phyloP scores from a whole-genome alignment of 441 rosid species.

The Jatropha multifida region DNA sequence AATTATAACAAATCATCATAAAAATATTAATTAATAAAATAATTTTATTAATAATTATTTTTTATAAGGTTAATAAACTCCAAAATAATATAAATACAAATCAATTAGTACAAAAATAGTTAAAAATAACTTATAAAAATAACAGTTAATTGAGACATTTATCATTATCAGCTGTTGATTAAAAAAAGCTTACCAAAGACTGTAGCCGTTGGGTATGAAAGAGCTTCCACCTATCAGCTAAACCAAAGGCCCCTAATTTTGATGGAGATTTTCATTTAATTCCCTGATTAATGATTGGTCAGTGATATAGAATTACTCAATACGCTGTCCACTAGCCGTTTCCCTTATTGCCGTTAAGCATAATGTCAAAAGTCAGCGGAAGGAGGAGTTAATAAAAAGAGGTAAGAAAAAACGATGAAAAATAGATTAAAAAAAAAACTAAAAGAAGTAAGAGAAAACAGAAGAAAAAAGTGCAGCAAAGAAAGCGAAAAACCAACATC shows the following conservation, averaged over 20 bases:
- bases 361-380: slow-evolving; percentile 24
- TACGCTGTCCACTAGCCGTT: slow-evolving; percentile 10
- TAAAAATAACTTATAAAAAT: too few relatives aligned
- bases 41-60: too few relatives aligned
- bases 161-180: too few relatives aligned
- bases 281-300: neutral
- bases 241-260: neutral
- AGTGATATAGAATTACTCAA: neutral
- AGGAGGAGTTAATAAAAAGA: slow-evolving; percentile 5
- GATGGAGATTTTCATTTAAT: neutral
- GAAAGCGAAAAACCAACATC: neutral
- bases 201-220: too few relatives aligned
- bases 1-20: too few relatives aligned
- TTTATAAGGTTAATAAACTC: too few relatives aligned
- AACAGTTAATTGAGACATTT: too few relatives aligned
- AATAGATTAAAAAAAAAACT: neutral
- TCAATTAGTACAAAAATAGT: too few relatives aligned
- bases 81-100: too few relatives aligned
- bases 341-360: slow-evolving; percentile 42
- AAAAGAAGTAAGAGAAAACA: neutral
- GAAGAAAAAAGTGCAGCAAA: slow-evolving; percentile 22
- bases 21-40: too few relatives aligned
- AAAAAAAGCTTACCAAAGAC: too few relatives aligned
- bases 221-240: too few relatives aligned
- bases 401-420: neutral